Evolutionary conservation across 2,329 filamentous ascomycete genomes (phyloP).

Genomic region (Ilyonectria robusta): DNA sequence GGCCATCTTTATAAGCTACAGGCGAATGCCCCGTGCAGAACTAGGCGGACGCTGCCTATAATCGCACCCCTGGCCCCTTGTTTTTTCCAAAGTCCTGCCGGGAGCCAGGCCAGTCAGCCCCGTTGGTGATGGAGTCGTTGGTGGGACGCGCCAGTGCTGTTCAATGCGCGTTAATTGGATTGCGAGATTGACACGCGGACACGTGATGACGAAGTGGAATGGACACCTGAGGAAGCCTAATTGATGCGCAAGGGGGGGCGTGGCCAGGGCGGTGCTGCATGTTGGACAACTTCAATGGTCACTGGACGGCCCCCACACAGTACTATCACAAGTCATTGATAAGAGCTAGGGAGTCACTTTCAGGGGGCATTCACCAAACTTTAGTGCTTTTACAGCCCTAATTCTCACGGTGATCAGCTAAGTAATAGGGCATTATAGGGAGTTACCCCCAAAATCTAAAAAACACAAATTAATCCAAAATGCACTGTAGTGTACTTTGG

Average conservation of each 20-base stretch:
- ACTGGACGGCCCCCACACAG: too few relatives aligned
- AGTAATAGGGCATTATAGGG: too few relatives aligned
- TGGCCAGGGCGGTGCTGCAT: slow-evolving; percentile 3
- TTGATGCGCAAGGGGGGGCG: slow-evolving; percentile 7
- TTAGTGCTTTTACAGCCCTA: too few relatives aligned
- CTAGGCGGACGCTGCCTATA: slow-evolving; percentile 40
- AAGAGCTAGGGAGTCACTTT: too few relatives aligned
- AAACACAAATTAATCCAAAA: too few relatives aligned
- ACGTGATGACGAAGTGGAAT: slow-evolving; percentile 35
- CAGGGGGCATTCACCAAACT: too few relatives aligned
- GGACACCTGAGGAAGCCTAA: slow-evolving; percentile 10
- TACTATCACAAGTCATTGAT: too few relatives aligned
- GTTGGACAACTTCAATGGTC: background rate
- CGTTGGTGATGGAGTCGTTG: slow-evolving; percentile 42
- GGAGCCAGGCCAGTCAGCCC: slow-evolving; percentile 41
- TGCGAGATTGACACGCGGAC: slow-evolving; percentile 29
- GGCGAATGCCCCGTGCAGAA: slow-evolving; percentile 42
- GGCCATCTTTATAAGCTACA: slow-evolving; percentile 47
- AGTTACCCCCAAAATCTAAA: too few relatives aligned
- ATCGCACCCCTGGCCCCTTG: slow-evolving; percentile 37
- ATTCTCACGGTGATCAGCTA: too few relatives aligned
- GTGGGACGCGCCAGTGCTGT: slow-evolving; percentile 33
- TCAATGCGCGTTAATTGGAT: slow-evolving; percentile 31
- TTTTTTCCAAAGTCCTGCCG: background rate
- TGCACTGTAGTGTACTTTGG: too few relatives aligned